Percentiles rank a stretch among this genome's conserved stretches.
phyloP scores from a whole-genome alignment of 2,329 filamentous ascomycete species.

The Xylariales sp. region DNA sequence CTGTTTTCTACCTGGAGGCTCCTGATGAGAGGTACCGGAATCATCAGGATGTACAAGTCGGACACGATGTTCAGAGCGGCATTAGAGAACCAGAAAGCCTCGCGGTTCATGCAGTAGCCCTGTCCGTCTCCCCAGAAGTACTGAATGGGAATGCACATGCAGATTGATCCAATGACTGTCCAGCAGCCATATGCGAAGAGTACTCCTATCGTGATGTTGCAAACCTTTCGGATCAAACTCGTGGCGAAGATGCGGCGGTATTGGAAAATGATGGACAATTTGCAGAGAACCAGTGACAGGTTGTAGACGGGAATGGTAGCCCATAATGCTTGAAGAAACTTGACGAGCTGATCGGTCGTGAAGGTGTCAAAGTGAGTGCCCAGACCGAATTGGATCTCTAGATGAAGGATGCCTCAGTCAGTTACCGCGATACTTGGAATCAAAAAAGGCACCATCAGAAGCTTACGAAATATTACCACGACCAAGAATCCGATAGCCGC shows the following conservation, averaged over 20 bases:
- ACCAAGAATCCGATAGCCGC: neutral
- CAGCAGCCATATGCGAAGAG: slow-evolving; percentile 19
- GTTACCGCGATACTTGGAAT: too few relatives aligned
- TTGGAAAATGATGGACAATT: slow-evolving; percentile 22
- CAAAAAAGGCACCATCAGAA: neutral
- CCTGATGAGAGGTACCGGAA: slow-evolving; percentile 24
- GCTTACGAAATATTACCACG: neutral
- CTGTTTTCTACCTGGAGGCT: slow-evolving; percentile 29
- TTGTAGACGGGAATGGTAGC: slow-evolving; percentile 20
- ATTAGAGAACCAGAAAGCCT: slow-evolving; percentile 19
- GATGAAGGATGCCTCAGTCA: neutral
- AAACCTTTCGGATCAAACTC: slow-evolving; percentile 14
- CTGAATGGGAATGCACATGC: slow-evolving; percentile 20
- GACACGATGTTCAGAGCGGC: slow-evolving; percentile 25
- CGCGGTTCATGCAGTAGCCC: slow-evolving; percentile 16
- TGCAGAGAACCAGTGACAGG: slow-evolving; percentile 17
- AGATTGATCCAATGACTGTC: slow-evolving; percentile 18
- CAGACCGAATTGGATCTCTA: neutral
- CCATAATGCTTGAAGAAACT: slow-evolving; percentile 14
- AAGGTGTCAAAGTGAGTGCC: slow-evolving; percentile 3
- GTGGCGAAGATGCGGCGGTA: slow-evolving; percentile 21
- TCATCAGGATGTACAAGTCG: slow-evolving; percentile 21
- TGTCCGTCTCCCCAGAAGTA: slow-evolving; percentile 14
- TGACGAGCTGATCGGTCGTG: neutral
- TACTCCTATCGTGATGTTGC: slow-evolving; percentile 14